Percentiles rank a stretch among this genome's conserved stretches.
These are phyloP conservation scores for Kazachstania kunashirensis DNA, from an alignment of 805 yeast species.

Conservation along the genomic window DNA sequence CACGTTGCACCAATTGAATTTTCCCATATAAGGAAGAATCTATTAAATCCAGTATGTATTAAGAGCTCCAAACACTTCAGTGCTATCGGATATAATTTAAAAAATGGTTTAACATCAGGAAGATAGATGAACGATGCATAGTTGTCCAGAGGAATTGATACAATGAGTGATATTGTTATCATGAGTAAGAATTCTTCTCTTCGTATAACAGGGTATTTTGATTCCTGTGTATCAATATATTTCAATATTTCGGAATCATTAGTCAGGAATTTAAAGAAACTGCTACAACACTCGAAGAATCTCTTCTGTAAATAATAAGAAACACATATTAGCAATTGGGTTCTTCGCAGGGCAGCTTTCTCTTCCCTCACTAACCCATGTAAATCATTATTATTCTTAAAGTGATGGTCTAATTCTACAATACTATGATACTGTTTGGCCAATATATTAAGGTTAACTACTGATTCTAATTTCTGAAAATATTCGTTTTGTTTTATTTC, in stretches of 20 bases:
- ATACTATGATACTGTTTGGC: conserved; percentile 14
- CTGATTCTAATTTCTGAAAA: conserved; percentile 14
- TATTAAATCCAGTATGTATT: conserved; percentile 16
- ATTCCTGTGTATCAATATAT: background rate
- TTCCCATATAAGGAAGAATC: conserved; percentile 21
- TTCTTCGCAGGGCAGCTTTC: conserved; percentile 9
- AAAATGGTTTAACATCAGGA: conserved; percentile 11
- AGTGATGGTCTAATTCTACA: conserved; percentile 20
- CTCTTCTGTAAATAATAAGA: conserved; percentile 16
- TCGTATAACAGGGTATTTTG: conserved; percentile 5
- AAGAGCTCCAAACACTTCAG: conserved; percentile 13
- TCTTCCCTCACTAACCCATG: conserved; percentile 6
- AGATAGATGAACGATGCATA: conserved; percentile 19
- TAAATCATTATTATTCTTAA: conserved; percentile 5
- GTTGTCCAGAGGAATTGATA: conserved; percentile 23
- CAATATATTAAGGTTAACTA: conserved; percentile 13
- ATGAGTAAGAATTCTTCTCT: conserved; percentile 17
- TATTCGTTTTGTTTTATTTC: conserved; percentile 4
- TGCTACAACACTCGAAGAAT: conserved; percentile 16
- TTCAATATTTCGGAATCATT: conserved; percentile 9
- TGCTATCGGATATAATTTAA: conserved; percentile 9
- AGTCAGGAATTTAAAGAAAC: conserved; percentile 13
- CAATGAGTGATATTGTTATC: conserved; percentile 17
- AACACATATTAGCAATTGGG: conserved; percentile 11
- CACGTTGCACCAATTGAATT: conserved; percentile 11